A percentile compares a stretch with the other conserved stretches of the same genome.
These are phyloP conservation scores for Trichomonas tenax DNA, from an alignment of 208 protist genomes.

Conservation along the genomic window DNA sequence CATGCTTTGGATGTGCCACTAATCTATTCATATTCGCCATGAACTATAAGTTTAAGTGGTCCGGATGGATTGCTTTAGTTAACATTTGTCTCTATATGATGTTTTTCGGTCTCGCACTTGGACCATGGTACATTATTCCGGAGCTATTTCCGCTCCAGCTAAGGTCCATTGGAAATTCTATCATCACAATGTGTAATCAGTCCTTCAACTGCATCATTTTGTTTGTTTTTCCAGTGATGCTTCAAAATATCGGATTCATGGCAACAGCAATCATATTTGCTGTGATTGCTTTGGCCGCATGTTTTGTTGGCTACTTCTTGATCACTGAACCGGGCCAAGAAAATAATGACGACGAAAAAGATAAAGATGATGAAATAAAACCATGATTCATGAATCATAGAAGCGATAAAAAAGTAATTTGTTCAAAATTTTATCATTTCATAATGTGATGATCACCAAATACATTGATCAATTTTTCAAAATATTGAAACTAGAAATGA, in stretches of 20 bases:
- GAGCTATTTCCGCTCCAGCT: neutral
- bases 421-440: too few relatives aligned
- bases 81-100: neutral
- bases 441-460: too few relatives aligned
- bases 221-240: neutral
- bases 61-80: neutral
- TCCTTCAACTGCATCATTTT: neutral
- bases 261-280: neutral
- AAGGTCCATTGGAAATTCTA: neutral
- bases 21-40: neutral
- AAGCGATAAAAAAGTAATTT: too few relatives aligned
- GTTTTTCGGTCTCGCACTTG: neutral
- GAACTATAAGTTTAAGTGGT: neutral
- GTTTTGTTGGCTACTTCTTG: neutral
- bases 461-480: too few relatives aligned
- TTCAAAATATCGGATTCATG: neutral
- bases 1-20: neutral
- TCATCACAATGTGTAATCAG: neutral
- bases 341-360: too few relatives aligned
- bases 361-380: too few relatives aligned
- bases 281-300: neutral
- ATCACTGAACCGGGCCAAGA: neutral
- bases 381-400: too few relatives aligned
- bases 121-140: slow-evolving; percentile 17
- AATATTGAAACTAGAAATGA: too few relatives aligned